Evolutionary conservation across 139 green algal species (phyloP).

Genomic region (Closterium sp.): DNA sequence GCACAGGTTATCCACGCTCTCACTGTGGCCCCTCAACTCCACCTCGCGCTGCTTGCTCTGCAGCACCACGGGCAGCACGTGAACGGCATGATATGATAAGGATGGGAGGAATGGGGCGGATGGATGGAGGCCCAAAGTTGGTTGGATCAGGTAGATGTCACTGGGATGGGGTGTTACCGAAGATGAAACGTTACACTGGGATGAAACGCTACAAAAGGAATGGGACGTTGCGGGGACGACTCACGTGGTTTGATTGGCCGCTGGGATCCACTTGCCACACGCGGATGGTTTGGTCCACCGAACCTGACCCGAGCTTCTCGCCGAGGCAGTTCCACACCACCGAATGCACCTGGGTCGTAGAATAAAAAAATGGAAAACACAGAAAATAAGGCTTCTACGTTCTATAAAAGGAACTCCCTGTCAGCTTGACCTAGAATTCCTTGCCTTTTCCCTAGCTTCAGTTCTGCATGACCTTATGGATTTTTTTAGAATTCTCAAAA

Average conservation of each 20-base stretch:
- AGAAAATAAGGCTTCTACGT: background rate
- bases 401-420: background rate
- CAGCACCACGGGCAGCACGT: background rate
- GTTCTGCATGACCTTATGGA: too few relatives aligned
- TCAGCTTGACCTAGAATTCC: background rate
- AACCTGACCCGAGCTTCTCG: conserved; percentile 45
- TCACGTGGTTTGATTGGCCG: background rate
- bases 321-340: conserved; percentile 51
- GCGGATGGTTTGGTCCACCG: conserved; percentile 43
- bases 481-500: too few relatives aligned
- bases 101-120: background rate
- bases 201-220: too few relatives aligned
- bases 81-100: background rate
- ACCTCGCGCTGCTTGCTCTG: conserved; percentile 30
- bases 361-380: background rate
- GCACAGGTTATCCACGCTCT: conserved; percentile 36
- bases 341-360: conserved; percentile 39
- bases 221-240: background rate
- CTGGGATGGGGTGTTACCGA: too few relatives aligned
- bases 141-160: too few relatives aligned
- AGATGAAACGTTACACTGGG: too few relatives aligned
- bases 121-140: too few relatives aligned
- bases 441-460: background rate
- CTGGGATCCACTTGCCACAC: conserved; percentile 33
- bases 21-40: conserved; percentile 38